These are phyloP conservation scores for Azolla pinnata DNA, from an alignment of 75 land plant species.

Conservation along the genomic window DNA sequence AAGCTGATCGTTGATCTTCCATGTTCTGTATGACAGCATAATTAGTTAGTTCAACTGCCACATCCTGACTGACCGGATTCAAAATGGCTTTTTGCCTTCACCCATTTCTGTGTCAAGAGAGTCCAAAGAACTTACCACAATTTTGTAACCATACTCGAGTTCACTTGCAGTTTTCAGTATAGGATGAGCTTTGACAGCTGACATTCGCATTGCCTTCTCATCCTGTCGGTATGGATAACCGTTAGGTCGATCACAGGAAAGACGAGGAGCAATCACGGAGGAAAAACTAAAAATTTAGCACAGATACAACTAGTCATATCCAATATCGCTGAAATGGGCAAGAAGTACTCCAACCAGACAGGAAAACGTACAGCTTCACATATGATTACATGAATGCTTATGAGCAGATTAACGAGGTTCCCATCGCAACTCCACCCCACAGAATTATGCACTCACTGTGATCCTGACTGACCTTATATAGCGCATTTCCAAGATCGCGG, in stretches of 20 bases:
- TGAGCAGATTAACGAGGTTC: no score
- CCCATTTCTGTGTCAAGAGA: background rate
- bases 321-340: no score
- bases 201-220: constrained; percentile 64
- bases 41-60: background rate
- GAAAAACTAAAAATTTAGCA: no score
- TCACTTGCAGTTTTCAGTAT: constrained; percentile 56
- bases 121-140: constrained; percentile 60
- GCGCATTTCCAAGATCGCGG: constrained; percentile 79
- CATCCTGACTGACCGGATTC: background rate
- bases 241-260: no score
- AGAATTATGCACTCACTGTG: no score
- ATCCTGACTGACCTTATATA: constrained; percentile 75
- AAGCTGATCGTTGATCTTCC: constrained; percentile 45
- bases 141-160: constrained; percentile 85
- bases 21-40: constrained; percentile 44
- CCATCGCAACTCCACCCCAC: no score
- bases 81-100: background rate
- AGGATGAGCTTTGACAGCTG: constrained; percentile 55
- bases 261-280: no score
- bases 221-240: constrained; percentile 39
- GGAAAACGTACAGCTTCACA: no score
- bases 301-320: no score
- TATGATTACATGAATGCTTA: no score
- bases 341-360: no score